These are phyloP conservation scores for Noccaea bulbosa DNA, from an alignment of 345 rosid species.

Conservation along the genomic window DNA sequence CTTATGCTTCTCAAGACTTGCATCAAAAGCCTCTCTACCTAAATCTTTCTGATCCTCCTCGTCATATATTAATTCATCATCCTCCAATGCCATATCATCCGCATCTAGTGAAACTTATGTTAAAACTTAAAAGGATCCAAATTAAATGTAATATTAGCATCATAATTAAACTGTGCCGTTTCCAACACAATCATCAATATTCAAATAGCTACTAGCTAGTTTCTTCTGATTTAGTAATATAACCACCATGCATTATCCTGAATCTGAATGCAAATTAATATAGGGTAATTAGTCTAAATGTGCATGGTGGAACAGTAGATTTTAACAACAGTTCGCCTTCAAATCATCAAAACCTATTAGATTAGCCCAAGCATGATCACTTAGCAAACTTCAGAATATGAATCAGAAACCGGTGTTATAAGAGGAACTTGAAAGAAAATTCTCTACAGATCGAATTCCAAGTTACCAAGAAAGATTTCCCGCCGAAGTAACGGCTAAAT, in stretches of 20 bases:
- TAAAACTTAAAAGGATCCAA: slow-evolving; percentile 35
- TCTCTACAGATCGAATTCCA: background rate
- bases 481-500: background rate
- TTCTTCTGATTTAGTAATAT: background rate
- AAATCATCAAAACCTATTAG: background rate
- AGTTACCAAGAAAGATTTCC: background rate
- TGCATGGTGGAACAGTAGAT: background rate
- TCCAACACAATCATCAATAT: background rate
- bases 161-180: slow-evolving; percentile 34
- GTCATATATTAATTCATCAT: slow-evolving; percentile 70
- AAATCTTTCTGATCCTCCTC: slow-evolving; percentile 52
- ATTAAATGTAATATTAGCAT: slow-evolving; percentile 47
- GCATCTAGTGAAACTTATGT: slow-evolving; percentile 46
- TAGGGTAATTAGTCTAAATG: too few relatives aligned
- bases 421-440: background rate
- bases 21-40: slow-evolving; percentile 36
- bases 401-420: background rate
- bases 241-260: background rate
- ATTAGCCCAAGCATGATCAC: background rate
- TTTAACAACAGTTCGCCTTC: background rate
- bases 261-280: too few relatives aligned
- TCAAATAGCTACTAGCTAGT: background rate
- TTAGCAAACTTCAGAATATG: background rate
- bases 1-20: slow-evolving; percentile 46
- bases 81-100: slow-evolving; percentile 72